A percentile compares a stretch with the other conserved stretches of the same genome.
phyloP scores from a whole-genome alignment of 441 rosid species.

The Aleurites moluccanus region DNA sequence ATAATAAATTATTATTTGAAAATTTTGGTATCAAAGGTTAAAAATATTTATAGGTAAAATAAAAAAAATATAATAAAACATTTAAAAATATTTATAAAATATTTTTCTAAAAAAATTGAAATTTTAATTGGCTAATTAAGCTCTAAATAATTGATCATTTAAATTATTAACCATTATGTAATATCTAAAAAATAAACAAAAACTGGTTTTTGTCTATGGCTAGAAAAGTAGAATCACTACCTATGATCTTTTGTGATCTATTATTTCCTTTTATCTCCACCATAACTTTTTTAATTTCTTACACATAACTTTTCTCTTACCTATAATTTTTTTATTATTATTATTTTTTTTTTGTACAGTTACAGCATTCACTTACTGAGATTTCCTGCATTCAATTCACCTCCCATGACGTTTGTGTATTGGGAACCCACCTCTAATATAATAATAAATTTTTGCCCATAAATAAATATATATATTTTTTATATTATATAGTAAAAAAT shows the following conservation, averaged over 20 bases:
- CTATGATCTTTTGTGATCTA: constrained; percentile 18
- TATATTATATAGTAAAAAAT: not conserved
- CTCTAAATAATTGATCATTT: no score
- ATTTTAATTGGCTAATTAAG: no score
- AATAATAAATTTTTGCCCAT: constrained; percentile 2
- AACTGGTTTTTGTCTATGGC: no score
- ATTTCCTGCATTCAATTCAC: constrained; percentile 39
- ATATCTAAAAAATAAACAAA: no score
- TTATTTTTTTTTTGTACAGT: constrained; percentile 22
- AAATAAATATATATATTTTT: not conserved
- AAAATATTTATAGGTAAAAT: no score
- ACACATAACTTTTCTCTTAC: not conserved
- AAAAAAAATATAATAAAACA: no score
- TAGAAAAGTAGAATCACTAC: not conserved
- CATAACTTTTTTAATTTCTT: not conserved
- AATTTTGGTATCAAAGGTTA: no score
- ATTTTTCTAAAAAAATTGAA: no score
- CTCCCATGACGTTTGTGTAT: constrained; percentile 40
- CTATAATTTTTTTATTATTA: not conserved
- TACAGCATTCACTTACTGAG: constrained; percentile 30
- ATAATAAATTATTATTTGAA: no score
- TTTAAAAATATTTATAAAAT: no score
- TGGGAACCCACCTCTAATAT: constrained; percentile 33
- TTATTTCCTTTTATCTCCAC: constrained; percentile 10
- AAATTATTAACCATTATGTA: no score